Evolutionary conservation across 352 stramenopile genomes (phyloP), one percentile per base, ranked within the genome.

Genomic region (Globisporangium nagaii): DNA sequence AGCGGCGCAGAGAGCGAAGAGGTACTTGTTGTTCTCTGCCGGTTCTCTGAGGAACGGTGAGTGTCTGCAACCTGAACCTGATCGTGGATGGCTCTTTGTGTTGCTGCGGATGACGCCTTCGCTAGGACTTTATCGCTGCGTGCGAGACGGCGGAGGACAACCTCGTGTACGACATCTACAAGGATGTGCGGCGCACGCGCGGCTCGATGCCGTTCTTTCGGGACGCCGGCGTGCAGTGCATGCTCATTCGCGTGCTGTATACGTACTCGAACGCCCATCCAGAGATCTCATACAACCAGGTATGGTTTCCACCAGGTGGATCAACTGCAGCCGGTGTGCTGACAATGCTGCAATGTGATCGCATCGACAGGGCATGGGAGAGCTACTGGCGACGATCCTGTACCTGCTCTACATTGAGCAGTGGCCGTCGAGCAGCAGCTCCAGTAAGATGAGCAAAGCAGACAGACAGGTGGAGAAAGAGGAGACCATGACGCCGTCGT

Each of bases 211-310:
- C 64, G 17, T 88, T 71, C 64, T 92, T 92, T 42, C 72, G 71
- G 2, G 43, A 79, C 5, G 39, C 63, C 1, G 31, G 60, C 9
- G 61, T 82, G 0, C 81, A 92, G 49, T 70, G 65, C 35, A 53
- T 84, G 52, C 63, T 92, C 41, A 75, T 90, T 27, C 76, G 79
- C 2, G 61, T 88, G 0, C 36, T 92, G 13, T 90, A 87, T 53
- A 82, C 81, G 17, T 92, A 90, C 62, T 86, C 81, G 13, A 50
- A 54, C 6, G 72, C 68, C 4, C 79, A 92, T 35, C 68, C 76
- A 5, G 72, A 83, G 41, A 69, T 92, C 20, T 88, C 76, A 40
- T 92, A 90, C 60, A 88, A 92, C 53, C 75, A 86, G 53, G 65
- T 73, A 46, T 22, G 20, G n/a, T 35, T 24, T 19, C 1, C 13